Conservation (phyloP, 257 asterid species). For the Solanum etuberosum region DNA sequence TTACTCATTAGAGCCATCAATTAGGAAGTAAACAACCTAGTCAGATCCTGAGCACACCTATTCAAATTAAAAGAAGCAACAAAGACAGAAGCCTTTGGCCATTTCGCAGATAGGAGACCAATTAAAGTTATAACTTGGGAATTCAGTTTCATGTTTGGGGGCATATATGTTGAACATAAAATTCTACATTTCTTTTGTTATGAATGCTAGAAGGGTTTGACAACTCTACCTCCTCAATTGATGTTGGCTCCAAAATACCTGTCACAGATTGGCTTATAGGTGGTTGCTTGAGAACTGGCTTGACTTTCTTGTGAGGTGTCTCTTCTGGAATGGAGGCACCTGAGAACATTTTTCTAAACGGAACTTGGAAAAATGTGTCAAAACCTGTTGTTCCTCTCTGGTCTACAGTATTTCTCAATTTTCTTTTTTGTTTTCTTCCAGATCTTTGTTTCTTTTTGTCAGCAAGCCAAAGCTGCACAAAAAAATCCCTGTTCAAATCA, state of each 20-base stretch:
- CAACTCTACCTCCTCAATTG: slow-evolving; percentile 69
- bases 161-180: background rate
- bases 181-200: background rate
- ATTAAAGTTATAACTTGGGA: background rate
- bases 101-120: background rate
- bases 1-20: background rate
- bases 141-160: background rate
- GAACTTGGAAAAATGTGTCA: slow-evolving; percentile 11
- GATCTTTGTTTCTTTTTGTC: slow-evolving; percentile 36
- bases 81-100: background rate
- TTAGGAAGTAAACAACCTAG: background rate
- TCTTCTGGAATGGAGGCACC: slow-evolving; percentile 24
- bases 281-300: slow-evolving; percentile 53
- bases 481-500: slow-evolving; percentile 61
- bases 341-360: slow-evolving; percentile 34
- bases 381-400: slow-evolving; percentile 12
- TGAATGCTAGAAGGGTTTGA: background rate
- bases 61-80: background rate
- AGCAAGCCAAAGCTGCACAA: slow-evolving; percentile 63
- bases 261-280: slow-evolving; percentile 75
- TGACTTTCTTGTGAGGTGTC: slow-evolving; percentile 18
- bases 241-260: slow-evolving; percentile 59
- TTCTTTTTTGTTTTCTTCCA: slow-evolving; percentile 20
- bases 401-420: slow-evolving; percentile 10
- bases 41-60: background rate